phyloP scores from a whole-genome alignment of 148 eudicot genomes.

The Silene conica region DNA sequence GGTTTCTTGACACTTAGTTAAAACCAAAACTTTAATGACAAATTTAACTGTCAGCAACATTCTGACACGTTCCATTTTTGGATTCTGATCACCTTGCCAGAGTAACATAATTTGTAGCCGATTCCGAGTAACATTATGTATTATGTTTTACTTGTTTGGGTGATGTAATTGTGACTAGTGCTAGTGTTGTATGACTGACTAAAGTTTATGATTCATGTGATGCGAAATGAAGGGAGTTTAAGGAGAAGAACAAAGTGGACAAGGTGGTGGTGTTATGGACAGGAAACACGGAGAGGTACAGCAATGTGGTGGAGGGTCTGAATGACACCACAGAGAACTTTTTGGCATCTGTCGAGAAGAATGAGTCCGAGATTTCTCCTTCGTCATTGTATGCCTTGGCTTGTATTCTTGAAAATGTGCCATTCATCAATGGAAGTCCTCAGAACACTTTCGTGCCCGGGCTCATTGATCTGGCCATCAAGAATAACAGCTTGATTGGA shows the following conservation, averaged over 20 bases:
- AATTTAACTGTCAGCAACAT: too few relatives aligned
- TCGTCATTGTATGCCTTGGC: constrained; percentile 85
- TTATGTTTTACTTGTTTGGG: too few relatives aligned
- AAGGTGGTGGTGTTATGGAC: constrained; percentile 96
- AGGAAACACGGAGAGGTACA: constrained; percentile 96
- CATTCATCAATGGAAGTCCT: constrained; percentile 97
- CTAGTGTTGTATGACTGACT: too few relatives aligned
- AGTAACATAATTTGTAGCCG: too few relatives aligned
- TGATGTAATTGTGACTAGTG: too few relatives aligned
- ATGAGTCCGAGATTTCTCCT: constrained; percentile 93
- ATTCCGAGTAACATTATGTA: too few relatives aligned
- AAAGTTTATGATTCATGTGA: not conserved
- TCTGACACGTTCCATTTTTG: too few relatives aligned
- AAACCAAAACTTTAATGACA: too few relatives aligned
- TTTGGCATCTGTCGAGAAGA: constrained; percentile 66
- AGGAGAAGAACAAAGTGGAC: constrained; percentile 89
- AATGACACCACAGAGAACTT: constrained; percentile 83
- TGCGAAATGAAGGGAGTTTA: constrained; percentile 61
- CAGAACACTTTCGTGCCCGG: constrained; percentile 99
- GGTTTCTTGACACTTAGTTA: too few relatives aligned
- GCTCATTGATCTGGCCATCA: constrained; percentile 79
- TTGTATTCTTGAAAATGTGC: constrained; percentile 78
- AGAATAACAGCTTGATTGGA: constrained; percentile 81
- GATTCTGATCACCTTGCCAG: too few relatives aligned
- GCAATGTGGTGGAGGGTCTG: constrained; percentile 77